Evolutionary conservation across 768 basidiomycete species (phyloP).

Genomic region (Boletus vermiculosoides): DNA sequence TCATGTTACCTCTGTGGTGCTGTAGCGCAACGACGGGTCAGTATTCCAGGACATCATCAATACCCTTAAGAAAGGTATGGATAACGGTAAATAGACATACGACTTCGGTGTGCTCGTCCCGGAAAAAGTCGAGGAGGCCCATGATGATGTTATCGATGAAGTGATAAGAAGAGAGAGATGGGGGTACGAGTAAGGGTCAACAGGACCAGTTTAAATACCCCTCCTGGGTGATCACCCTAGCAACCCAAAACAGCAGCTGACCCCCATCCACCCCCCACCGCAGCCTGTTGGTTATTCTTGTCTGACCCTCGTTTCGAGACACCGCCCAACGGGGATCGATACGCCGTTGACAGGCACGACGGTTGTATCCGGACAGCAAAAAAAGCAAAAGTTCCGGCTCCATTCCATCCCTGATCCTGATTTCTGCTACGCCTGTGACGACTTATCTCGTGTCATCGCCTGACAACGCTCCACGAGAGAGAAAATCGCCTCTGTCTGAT

Average conservation of each 20-base stretch:
- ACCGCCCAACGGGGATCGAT: slow-evolving; percentile 15
- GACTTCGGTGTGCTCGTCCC: not conserved
- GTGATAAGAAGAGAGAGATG: not conserved
- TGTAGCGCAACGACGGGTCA: not conserved
- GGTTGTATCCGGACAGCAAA: not conserved
- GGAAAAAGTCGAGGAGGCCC: slow-evolving; percentile 6
- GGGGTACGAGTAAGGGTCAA: not conserved
- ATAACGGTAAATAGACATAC: slow-evolving; percentile 2
- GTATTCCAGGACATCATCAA: not conserved
- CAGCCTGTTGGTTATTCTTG: slow-evolving; percentile 13
- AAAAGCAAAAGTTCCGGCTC: not conserved
- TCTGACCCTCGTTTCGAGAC: slow-evolving; percentile 11
- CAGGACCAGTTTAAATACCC: slow-evolving; percentile 20
- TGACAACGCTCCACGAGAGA: not conserved
- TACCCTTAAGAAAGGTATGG: not conserved
- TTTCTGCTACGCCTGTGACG: not conserved
- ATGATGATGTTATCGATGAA: slow-evolving; percentile 9
- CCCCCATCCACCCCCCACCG: not conserved
- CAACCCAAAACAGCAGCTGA: slow-evolving; percentile 14
- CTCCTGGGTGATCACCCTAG: slow-evolving; percentile 9
- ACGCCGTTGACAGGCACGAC: slow-evolving; percentile 19
- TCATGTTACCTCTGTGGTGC: slow-evolving; percentile 12
- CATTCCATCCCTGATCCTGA: not conserved
- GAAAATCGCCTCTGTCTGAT: not conserved
- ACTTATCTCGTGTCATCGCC: not conserved